Conservation (phyloP, 306 rosid species). For the Psophocarpus tetragonolobus region DNA sequence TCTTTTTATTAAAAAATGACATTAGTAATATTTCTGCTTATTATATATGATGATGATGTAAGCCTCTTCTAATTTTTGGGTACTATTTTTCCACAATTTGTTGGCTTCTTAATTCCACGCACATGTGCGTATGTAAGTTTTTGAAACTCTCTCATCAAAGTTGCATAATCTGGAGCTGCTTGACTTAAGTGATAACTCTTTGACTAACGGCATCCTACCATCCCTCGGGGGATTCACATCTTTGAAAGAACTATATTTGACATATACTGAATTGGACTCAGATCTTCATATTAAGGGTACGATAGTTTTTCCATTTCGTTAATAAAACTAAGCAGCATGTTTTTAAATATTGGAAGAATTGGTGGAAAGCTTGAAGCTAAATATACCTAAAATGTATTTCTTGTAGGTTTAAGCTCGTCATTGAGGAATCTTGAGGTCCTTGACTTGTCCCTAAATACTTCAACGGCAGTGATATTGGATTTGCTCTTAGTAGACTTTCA, state of each 20-base stretch:
- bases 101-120: neutral
- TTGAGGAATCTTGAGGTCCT: slow-evolving; percentile 20
- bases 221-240: slow-evolving; percentile 11
- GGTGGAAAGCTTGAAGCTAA: too few relatives aligned
- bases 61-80: neutral
- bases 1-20: neutral
- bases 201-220: neutral
- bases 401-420: neutral
- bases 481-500: neutral
- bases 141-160: neutral
- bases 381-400: neutral
- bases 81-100: neutral
- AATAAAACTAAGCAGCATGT: neutral
- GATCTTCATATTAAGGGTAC: slow-evolving; percentile 16
- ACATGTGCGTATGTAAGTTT: neutral
- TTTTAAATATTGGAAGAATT: neutral
- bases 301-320: neutral
- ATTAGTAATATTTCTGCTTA: neutral
- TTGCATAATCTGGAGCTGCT: neutral
- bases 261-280: neutral
- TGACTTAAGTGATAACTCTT: neutral
- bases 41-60: neutral
- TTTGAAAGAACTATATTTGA: neutral
- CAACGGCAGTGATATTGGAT: neutral
- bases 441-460: neutral